Evolutionary conservation across 169 alveolate genomes (phyloP).

Genomic region (Plasmodium adleri): DNA sequence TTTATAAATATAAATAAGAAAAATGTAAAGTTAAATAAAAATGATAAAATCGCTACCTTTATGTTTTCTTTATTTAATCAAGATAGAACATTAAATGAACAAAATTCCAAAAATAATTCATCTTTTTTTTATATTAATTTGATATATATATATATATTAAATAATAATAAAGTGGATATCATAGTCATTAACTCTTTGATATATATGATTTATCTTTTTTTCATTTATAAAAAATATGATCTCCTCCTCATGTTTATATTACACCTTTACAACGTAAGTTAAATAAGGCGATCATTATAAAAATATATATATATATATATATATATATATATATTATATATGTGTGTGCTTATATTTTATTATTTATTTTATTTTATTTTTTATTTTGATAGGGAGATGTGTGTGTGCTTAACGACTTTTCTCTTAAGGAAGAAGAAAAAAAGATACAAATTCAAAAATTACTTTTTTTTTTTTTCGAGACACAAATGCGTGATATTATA

Average conservation of each 20-base stretch:
- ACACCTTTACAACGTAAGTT: conserved; percentile 44
- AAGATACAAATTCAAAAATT: conserved; percentile 24
- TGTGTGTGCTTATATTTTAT: neutral
- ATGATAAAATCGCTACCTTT: conserved; percentile 26
- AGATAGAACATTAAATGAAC: neutral
- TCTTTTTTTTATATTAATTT: conserved; percentile 10
- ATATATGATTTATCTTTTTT: conserved; percentile 44
- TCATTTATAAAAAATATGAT: conserved; percentile 19
- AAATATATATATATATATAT: neutral
- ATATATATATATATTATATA: neutral
- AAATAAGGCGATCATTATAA: neutral
- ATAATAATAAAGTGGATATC: conserved; percentile 20
- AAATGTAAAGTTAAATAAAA: conserved; percentile 21
- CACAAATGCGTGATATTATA: conserved; percentile 24
- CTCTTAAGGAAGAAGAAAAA: conserved; percentile 53
- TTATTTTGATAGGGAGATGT: conserved; percentile 29
- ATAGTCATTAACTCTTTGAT: conserved; percentile 36
- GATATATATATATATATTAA: conserved; percentile 26
- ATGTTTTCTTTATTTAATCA: conserved; percentile 8
- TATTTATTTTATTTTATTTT: neutral
- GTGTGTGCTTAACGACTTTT: conserved; percentile 26
- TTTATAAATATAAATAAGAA: conserved; percentile 21
- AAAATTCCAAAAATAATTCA: neutral
- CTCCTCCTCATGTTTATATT: conserved; percentile 34
- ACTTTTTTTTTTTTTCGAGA: conserved; percentile 43